Conservation (phyloP, 352 stramenopile genomes). For the Phytophthora kernoviae region DNA sequence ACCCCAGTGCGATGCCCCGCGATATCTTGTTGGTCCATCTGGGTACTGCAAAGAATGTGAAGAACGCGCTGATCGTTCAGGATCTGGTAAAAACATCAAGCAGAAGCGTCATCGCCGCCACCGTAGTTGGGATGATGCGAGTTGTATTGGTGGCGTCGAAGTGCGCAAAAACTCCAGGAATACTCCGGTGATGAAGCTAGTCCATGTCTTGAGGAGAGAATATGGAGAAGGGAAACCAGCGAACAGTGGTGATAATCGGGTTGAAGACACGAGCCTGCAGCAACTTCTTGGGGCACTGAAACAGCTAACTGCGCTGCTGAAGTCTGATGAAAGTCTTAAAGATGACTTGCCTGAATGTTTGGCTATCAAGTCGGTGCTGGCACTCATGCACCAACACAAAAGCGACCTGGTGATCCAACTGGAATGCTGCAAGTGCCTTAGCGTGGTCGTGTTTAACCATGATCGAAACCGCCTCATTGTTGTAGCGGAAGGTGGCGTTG, state of each 20-base stretch:
- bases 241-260: constrained; percentile 14
- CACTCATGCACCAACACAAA: constrained; percentile 64
- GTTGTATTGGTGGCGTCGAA: constrained; percentile 14
- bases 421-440: constrained; percentile 79
- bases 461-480: constrained; percentile 79
- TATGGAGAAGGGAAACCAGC: constrained; percentile 19
- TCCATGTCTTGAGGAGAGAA: constrained; percentile 35
- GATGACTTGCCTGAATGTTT: constrained; percentile 77
- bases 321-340: constrained; percentile 65
- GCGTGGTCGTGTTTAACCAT: constrained; percentile 75
- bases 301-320: constrained; percentile 54
- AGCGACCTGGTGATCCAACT: constrained; percentile 67
- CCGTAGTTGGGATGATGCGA: constrained; percentile 50
- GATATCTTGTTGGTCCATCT: constrained; percentile 59
- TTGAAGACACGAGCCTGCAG: constrained; percentile 15
- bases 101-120: constrained; percentile 41
- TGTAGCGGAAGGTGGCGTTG: constrained; percentile 67
- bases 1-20: constrained; percentile 66
- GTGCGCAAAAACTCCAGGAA: constrained; percentile 52
- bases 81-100: constrained; percentile 9
- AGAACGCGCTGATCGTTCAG: constrained; percentile 16
- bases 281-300: constrained; percentile 51
- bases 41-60: constrained; percentile 75
- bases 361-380: constrained; percentile 60
- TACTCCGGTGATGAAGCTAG: constrained; percentile 42